Evolutionary conservation across 148 eudicot species (phyloP).

Genomic region (Chenopodium suecicum): DNA sequence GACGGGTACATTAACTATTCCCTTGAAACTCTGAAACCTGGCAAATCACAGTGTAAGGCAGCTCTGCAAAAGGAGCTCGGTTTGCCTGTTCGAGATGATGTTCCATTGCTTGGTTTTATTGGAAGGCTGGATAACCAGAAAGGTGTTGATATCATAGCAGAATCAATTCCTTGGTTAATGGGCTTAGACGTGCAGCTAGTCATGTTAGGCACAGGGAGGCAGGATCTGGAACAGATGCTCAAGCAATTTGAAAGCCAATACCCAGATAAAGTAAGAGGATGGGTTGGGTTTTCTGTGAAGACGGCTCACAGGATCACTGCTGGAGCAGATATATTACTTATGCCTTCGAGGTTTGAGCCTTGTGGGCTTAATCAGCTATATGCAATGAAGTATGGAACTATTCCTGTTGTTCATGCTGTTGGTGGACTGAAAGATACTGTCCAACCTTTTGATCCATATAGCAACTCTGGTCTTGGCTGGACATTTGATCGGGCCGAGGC

Average conservation of each 20-base stretch:
- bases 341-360: constrained; percentile 98
- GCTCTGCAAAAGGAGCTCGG: constrained; percentile 89
- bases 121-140: constrained; percentile 88
- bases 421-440: constrained; percentile 97
- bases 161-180: constrained; percentile 90
- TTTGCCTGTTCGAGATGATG: constrained; percentile 59
- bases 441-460: constrained; percentile 72
- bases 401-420: constrained; percentile 95
- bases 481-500: constrained; percentile 76
- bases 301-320: constrained; percentile 92
- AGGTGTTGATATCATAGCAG: constrained; percentile 89
- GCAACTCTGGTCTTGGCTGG: constrained; percentile 82
- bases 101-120: constrained; percentile 86
- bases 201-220: constrained; percentile 86
- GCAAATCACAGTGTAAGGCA: constrained; percentile 80
- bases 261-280: constrained; percentile 59
- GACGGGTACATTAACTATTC: constrained; percentile 84
- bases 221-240: constrained; percentile 82
- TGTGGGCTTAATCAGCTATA: constrained; percentile 96
- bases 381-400: constrained; percentile 90
- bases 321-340: constrained; percentile 81
- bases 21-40: constrained; percentile 55
- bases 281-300: constrained; percentile 93
- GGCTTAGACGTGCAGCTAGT: constrained; percentile 79
- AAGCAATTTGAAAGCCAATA: constrained; percentile 62